Evolutionary conservation across 345 rosid species (phyloP).

Genomic region (Clarkia xantiana): DNA sequence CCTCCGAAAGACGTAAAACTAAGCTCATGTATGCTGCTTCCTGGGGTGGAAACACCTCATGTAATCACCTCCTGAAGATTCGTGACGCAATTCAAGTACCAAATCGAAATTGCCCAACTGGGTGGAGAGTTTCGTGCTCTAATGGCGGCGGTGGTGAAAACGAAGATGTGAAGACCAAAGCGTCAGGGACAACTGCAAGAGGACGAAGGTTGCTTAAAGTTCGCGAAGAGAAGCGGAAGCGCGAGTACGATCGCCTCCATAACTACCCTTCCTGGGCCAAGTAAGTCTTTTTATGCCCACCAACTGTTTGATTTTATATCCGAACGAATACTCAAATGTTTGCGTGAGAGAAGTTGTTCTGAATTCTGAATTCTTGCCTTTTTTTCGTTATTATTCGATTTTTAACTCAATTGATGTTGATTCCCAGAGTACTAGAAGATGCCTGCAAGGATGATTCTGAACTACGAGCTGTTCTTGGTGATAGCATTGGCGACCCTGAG

Average conservation of each 20-base stretch:
- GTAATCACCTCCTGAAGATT: too few relatives aligned
- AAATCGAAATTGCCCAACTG: too few relatives aligned
- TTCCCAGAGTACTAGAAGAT: slow-evolving; percentile 49
- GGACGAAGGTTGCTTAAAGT: slow-evolving; percentile 64
- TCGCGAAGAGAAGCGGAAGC: slow-evolving; percentile 78
- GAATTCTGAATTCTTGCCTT: background rate
- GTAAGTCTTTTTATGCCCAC: slow-evolving; percentile 17
- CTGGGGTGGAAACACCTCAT: too few relatives aligned
- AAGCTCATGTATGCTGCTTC: too few relatives aligned
- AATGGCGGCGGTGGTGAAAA: background rate
- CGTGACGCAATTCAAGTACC: too few relatives aligned
- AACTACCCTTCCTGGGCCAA: slow-evolving; percentile 86
- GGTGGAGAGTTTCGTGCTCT: background rate
- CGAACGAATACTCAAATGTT: slow-evolving; percentile 11
- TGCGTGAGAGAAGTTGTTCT: background rate
- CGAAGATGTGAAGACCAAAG: slow-evolving; percentile 4
- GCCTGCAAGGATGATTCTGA: slow-evolving; percentile 77
- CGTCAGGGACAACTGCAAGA: slow-evolving; percentile 86
- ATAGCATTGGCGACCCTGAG: slow-evolving; percentile 81
- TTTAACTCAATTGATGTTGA: background rate
- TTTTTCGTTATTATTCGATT: background rate
- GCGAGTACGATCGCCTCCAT: slow-evolving; percentile 61
- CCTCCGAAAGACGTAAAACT: too few relatives aligned
- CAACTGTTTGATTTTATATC: slow-evolving; percentile 10
- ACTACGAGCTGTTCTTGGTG: slow-evolving; percentile 76